Conservation (phyloP, 2,329 filamentous ascomycete genomes). For the Calonectria ilicicola region DNA sequence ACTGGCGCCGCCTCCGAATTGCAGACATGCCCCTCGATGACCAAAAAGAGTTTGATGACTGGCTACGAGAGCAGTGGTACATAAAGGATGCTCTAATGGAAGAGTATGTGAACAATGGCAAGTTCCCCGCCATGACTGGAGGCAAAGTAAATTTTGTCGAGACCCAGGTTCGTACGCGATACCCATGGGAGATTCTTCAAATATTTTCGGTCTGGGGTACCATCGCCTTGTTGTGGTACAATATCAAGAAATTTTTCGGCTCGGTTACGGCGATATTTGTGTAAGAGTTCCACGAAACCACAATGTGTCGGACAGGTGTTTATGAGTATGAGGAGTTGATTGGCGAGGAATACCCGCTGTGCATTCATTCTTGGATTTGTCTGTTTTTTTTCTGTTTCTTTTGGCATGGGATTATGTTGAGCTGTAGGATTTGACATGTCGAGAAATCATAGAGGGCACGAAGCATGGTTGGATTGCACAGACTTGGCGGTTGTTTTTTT, state of each 20-base stretch:
- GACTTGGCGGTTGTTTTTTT: not conserved
- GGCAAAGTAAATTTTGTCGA: conserved; percentile 64
- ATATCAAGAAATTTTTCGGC: conserved; percentile 46
- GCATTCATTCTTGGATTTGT: conserved; percentile 15
- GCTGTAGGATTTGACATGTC: not conserved
- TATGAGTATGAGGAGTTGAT: conserved; percentile 7
- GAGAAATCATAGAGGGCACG: not conserved
- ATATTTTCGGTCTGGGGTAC: conserved; percentile 64
- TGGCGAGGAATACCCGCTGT: conserved; percentile 2
- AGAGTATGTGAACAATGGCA: conserved; percentile 80
- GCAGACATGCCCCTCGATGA: conserved; percentile 84
- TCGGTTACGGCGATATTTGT: conserved; percentile 35
- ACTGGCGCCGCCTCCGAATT: conserved; percentile 89
- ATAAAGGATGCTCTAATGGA: conserved; percentile 94
- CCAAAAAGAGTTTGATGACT: conserved; percentile 80
- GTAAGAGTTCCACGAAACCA: conserved; percentile 24
- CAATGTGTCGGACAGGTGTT: not conserved
- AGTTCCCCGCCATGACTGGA: conserved; percentile 79
- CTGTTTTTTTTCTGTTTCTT: not conserved
- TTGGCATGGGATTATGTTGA: not conserved
- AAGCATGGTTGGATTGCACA: not conserved
- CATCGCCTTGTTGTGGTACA: conserved; percentile 56
- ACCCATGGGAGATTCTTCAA: conserved; percentile 67
- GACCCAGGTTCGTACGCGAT: conserved; percentile 67
- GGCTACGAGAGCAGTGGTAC: conserved; percentile 88